phyloP scores from a whole-genome alignment of 1,284 basidiomycete genomes.

The Ceratobasidium sp. region DNA sequence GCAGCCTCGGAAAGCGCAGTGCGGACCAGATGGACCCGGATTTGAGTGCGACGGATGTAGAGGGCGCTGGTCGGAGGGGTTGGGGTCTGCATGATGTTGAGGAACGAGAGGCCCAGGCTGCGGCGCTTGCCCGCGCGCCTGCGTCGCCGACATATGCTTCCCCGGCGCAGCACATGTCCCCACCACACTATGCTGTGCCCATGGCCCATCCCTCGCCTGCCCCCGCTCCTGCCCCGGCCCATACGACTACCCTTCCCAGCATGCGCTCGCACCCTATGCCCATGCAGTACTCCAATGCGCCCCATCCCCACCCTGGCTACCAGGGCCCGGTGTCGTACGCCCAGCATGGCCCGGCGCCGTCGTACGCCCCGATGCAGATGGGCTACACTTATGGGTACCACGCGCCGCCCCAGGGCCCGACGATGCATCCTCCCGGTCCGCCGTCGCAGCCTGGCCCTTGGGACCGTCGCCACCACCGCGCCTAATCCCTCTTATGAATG shows the following conservation, averaged over 20 bases:
- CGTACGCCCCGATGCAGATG: slow-evolving; percentile 21
- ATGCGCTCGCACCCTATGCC: slow-evolving; percentile 24
- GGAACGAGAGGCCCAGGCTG: not conserved
- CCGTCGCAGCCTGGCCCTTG: not conserved
- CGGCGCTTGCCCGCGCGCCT: not conserved
- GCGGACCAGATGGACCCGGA: not conserved
- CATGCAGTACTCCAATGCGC: slow-evolving; percentile 3
- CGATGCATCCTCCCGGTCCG: not conserved
- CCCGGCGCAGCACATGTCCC: not conserved
- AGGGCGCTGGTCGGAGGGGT: slow-evolving; percentile 5
- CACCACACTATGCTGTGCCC: not conserved
- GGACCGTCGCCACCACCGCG: slow-evolving; percentile 2
- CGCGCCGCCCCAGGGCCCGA: not conserved
- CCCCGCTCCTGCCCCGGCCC: not conserved
- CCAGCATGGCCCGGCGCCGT: not conserved
- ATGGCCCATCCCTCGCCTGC: slow-evolving; percentile 2
- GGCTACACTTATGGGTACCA: not conserved
- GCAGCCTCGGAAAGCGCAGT: not conserved
- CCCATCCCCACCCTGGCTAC: not conserved
- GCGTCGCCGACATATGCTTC: not conserved
- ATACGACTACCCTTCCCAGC: slow-evolving; percentile 10
- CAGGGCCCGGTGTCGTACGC: not conserved
- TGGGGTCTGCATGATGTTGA: slow-evolving; percentile 10
- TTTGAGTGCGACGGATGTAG: not conserved
- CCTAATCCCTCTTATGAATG: no score